These are phyloP conservation scores for Sergeia podlipaevii DNA, from an alignment of 208 protist genomes.

Conservation along the genomic window DNA sequence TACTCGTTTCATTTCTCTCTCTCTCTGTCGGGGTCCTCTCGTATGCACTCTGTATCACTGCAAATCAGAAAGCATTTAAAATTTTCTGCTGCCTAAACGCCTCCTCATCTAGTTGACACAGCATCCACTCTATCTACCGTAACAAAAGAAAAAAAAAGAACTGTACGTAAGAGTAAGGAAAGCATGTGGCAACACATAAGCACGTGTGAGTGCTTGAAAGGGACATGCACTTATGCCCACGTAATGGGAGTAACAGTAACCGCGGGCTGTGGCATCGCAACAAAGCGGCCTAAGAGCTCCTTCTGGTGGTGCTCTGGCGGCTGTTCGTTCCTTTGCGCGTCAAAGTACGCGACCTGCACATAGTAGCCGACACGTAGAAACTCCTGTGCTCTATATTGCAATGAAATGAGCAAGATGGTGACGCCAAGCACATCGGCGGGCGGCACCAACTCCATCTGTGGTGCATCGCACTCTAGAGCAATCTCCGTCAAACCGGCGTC, in stretches of 20 bases:
- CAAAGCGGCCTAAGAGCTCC: slow-evolving; percentile 67
- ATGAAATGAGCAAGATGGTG: slow-evolving; percentile 96
- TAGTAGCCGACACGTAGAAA: slow-evolving; percentile 98
- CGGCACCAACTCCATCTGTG: slow-evolving; percentile 90
- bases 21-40: too few relatives aligned
- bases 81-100: too few relatives aligned
- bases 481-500: slow-evolving; percentile 93
- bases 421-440: slow-evolving; percentile 93
- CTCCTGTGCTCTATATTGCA: slow-evolving; percentile 93
- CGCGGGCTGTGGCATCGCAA: slow-evolving; percentile 82
- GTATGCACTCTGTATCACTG: too few relatives aligned
- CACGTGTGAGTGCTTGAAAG: not conserved
- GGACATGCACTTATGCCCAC: slow-evolving; percentile 27
- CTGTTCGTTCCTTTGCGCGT: slow-evolving; percentile 56
- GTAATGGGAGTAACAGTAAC: slow-evolving; percentile 78
- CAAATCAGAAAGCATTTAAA: too few relatives aligned
- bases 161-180: not conserved
- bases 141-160: not conserved
- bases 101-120: not conserved
- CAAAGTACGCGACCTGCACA: slow-evolving; percentile 94
- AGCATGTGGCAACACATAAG: too few relatives aligned
- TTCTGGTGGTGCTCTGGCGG: slow-evolving; percentile 42
- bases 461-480: slow-evolving; percentile 91
- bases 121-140: not conserved
- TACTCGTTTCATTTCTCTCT: too few relatives aligned